Percentiles rank a stretch among this genome's conserved stretches.
These are phyloP conservation scores for Venturia pyrina DNA, from an alignment of 2,329 filamentous ascomycete genomes.

Conservation along the genomic window DNA sequence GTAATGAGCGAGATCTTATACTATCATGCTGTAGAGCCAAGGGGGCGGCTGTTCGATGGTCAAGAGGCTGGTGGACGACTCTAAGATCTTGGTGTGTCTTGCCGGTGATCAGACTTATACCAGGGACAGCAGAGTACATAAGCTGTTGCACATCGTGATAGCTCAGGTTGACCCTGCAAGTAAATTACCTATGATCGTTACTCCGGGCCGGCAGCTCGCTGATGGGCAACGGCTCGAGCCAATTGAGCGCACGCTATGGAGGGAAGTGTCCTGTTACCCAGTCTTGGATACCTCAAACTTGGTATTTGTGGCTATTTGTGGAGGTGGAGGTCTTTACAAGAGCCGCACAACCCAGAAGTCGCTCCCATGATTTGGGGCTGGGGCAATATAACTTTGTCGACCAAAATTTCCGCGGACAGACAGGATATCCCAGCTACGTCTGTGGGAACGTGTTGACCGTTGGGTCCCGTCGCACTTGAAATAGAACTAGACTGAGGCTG, in stretches of 20 bases:
- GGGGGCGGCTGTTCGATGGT: background rate
- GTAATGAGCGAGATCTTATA: background rate
- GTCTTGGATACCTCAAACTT: background rate
- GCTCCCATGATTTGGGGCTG: background rate
- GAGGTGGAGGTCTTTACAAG: background rate
- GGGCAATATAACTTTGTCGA: background rate
- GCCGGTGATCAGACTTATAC: background rate
- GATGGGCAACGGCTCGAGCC: background rate
- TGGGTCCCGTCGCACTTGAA: too few relatives aligned
- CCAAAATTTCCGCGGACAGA: background rate
- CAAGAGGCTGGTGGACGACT: background rate
- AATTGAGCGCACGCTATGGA: background rate
- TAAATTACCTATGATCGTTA: background rate
- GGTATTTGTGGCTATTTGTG: background rate
- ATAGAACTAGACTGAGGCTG: too few relatives aligned
- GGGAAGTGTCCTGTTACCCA: background rate
- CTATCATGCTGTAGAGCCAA: background rate
- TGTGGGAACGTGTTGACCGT: too few relatives aligned
- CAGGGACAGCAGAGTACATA: background rate
- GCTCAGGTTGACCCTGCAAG: background rate
- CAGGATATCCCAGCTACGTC: too few relatives aligned
- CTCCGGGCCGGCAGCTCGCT: background rate
- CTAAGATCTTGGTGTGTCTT: background rate
- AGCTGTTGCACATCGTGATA: background rate
- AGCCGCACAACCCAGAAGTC: background rate